Evolutionary conservation across 2,329 filamentous ascomycete species (phyloP), one percentile per base, ranked within the genome.

Genomic region (Monosporascus sp.): DNA sequence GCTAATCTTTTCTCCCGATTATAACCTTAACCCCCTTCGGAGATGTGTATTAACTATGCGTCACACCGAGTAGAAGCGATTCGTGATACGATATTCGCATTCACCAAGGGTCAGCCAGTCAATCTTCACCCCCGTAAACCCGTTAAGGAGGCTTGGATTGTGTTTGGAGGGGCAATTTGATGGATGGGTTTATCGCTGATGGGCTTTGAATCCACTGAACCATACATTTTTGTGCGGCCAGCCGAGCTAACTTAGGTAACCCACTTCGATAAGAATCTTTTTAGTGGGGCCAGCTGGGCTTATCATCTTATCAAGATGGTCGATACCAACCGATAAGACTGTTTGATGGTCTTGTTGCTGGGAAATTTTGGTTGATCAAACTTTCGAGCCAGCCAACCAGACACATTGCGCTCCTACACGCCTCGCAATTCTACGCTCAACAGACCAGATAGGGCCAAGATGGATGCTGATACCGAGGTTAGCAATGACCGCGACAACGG

Each of bases 401-500:
- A 18, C 15, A 39, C 17, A 25, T n/a, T n/a, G 37, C 15, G n/a
- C 15, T 8, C 9, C 9, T 18, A 18, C 3, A 6, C 39, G 22
- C 18, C 14, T 18, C 39, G 5, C 18, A 9, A 18, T 43, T 15
- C n/a, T 46, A 31, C 43, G 31, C 37, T 27, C n/a, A 27, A 37
- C 7, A 14, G 27, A 44, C 37, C 49, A 14, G 20, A 17, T n/a
- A 17, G 8, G 6, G 35, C 11, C 37, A 63, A 54, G 2, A 65
- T 65, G 63, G 66, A 68, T 49, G 56, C 56, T 49, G 62, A 62
- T 9, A 53, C 52, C 9, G 58, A 56, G 45, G 68, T 64, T 27
- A 60, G 66, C 46, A 46, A 15, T 24, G 43, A 5, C 22, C 43
- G 24, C 22, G 65, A 70, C 53, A 63, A 68, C 59, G 63, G 70